Percentiles rank a stretch among this genome's conserved stretches.
Conservation (phyloP, 805 yeast genomes). For the Saturnispora halmiae region DNA sequence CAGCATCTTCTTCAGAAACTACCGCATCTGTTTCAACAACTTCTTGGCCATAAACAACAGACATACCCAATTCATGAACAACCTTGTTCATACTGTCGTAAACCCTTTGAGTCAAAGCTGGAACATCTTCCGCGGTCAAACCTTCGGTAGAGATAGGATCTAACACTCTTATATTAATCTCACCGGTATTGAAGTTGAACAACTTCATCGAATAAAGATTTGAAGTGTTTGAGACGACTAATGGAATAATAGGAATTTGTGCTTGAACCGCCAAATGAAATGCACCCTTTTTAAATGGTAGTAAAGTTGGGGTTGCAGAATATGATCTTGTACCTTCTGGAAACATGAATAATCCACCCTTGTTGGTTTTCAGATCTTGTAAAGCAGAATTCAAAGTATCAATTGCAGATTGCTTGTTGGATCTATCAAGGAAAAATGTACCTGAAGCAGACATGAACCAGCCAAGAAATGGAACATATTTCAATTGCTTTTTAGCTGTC, state of each 20-base stretch:
- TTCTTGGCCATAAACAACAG: constrained; percentile 24
- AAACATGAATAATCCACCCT: constrained; percentile 78
- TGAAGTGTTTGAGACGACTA: constrained; percentile 81
- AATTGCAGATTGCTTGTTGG: constrained; percentile 66
- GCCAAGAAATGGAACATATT: constrained; percentile 83
- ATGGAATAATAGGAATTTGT: constrained; percentile 79
- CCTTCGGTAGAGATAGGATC: constrained; percentile 71
- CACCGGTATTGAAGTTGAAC: constrained; percentile 67
- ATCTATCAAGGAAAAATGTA: constrained; percentile 82
- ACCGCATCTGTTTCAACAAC: not conserved
- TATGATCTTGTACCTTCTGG: constrained; percentile 97
- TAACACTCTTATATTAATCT: constrained; percentile 66
- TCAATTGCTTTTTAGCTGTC: constrained; percentile 80
- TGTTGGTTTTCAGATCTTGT: constrained; percentile 45
- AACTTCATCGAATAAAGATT: constrained; percentile 52
- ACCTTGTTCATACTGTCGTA: constrained; percentile 47
- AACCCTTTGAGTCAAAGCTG: constrained; percentile 46
- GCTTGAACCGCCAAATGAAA: constrained; percentile 96
- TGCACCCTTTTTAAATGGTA: constrained; percentile 95
- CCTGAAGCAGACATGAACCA: constrained; percentile 95
- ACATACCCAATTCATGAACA: constrained; percentile 36
- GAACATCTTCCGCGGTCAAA: constrained; percentile 62
- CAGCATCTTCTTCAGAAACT: constrained; percentile 1
- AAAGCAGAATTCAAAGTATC: constrained; percentile 66
- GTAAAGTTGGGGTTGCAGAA: constrained; percentile 51